Conservation (phyloP, 208 protist species). For the Crithidia mellificae region DNA sequence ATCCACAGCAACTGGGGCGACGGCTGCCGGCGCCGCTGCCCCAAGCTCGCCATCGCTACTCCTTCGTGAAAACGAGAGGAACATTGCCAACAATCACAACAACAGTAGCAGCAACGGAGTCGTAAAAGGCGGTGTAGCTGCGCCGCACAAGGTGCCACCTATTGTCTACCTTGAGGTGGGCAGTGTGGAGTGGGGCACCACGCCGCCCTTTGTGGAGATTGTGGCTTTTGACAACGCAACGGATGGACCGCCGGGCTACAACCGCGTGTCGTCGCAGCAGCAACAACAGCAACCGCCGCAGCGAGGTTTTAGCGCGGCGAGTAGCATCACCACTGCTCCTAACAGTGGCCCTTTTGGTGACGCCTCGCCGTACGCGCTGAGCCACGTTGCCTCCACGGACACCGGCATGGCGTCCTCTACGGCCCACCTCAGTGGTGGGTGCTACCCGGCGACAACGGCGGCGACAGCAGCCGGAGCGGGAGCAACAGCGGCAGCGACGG, state of each 20-base stretch:
- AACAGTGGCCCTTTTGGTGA: background rate
- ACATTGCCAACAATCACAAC: too few species aligned
- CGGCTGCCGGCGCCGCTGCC: background rate
- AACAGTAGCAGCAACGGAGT: background rate
- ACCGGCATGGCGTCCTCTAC: slow-evolving; percentile 3
- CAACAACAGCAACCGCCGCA: too few species aligned
- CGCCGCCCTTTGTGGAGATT: slow-evolving; percentile 71
- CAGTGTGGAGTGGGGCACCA: slow-evolving; percentile 69
- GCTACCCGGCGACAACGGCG: background rate
- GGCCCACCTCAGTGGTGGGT: background rate
- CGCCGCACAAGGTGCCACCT: slow-evolving; percentile 15
- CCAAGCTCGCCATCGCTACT: background rate
- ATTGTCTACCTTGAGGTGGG: slow-evolving; percentile 60
- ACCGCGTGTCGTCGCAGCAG: background rate
- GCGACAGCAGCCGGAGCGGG: too few species aligned
- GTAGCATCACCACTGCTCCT: background rate
- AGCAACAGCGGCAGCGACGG: too few species aligned
- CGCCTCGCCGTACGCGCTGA: slow-evolving; percentile 1
- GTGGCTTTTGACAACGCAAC: slow-evolving; percentile 65
- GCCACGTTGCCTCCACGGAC: slow-evolving; percentile 10
- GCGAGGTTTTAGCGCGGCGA: background rate
- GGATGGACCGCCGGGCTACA: slow-evolving; percentile 24
- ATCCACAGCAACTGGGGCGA: background rate
- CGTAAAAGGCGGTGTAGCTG: background rate
- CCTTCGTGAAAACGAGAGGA: background rate